Base-by-base conservation (phyloP, 352 stramenopile genomes). In the Pythium monospermum region DNA sequence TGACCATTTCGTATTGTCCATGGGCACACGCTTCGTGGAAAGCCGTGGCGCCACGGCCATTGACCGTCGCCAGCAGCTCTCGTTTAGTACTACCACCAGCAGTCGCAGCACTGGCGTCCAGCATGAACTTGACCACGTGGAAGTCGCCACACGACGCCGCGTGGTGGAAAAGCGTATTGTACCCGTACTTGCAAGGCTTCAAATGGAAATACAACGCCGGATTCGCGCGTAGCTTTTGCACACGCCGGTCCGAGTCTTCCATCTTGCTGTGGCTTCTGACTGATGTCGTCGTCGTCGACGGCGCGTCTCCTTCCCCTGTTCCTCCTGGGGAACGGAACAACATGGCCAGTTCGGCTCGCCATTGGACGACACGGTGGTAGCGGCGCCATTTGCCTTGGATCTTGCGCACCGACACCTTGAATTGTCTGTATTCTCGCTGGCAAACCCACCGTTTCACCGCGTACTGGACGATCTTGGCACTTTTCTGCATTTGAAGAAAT, bases 81-180 rank as follows among this genome's bases (percentile, higher is more conserved):
- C n/a, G 78, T 59, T 15, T 57, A 45, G 16, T 88, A 63, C 18
- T 87, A 43, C 11, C 61, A 51, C 3, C 57, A 35, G 18, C 64
- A 58, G 18, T 57, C 25, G 7, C n/a, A n/a, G 18, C 40, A 0
- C 40, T 37, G n/a, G 73, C 60, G 21, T 71, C 59, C 18, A 87
- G 68, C 71, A 92, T 87, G 40, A 73, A 92, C 51, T 87, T 83
- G 54, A 86, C 67, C 1, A 90, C 78, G 39, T 92, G 73, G 44
- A 92, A 80, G 37, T 92, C 81, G 0, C 81, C 76, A 32, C 72
- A 76, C 11, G 61, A 62, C 3, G 81, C 76, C 11, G 64, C 75
- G 27, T 89, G 67, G 22, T 89, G 81, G 35, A 92, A 83, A 5
- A 92, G 53, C 33, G 78, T 77, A 53, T 90, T 88, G 53, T 80